Evolutionary conservation across 768 basidiomycete genomes (phyloP).

Genomic region (Tricholoma furcatifolium): DNA sequence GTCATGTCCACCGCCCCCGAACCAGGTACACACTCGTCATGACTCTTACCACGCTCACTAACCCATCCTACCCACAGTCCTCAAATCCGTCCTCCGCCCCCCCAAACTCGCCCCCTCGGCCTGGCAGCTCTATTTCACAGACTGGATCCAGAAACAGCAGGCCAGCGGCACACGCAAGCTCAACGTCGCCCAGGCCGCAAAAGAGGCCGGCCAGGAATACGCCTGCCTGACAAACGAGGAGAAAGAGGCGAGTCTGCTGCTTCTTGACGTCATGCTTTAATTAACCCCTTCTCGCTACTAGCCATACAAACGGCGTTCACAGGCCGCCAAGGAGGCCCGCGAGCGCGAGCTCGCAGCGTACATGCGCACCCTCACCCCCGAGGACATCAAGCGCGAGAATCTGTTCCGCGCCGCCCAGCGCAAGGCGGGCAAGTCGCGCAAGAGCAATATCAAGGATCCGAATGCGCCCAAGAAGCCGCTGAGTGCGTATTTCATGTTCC

Average conservation of each 20-base stretch:
- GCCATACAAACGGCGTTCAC: constrained; percentile 86
- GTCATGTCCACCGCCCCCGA: constrained; percentile 34
- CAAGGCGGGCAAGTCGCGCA: constrained; percentile 88
- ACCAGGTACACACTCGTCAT: constrained; percentile 37
- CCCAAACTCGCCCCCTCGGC: constrained; percentile 92
- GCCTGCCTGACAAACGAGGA: constrained; percentile 73
- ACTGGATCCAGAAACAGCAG: constrained; percentile 89
- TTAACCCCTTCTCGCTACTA: constrained; percentile 30
- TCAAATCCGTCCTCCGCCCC: constrained; percentile 79
- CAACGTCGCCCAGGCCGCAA: constrained; percentile 93
- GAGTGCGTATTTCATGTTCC: constrained; percentile 92
- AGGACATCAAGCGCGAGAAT: constrained; percentile 95
- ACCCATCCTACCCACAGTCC: constrained; percentile 39
- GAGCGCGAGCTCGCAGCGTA: constrained; percentile 82
- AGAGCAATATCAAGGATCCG: constrained; percentile 94
- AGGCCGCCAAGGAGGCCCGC: constrained; percentile 80
- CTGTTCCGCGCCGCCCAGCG: constrained; percentile 88
- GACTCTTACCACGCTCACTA: constrained; percentile 11
- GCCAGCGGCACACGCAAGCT: constrained; percentile 79
- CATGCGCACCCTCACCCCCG: constrained; percentile 86
- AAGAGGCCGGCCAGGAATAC: constrained; percentile 91
- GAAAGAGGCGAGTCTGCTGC: constrained; percentile 65
- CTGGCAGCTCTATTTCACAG: constrained; percentile 96
- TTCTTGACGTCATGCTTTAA: constrained; percentile 31
- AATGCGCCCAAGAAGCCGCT: constrained; percentile 97